These are phyloP conservation scores for Nemania serpens DNA, from an alignment of 2,329 filamentous ascomycete species.

Conservation along the genomic window DNA sequence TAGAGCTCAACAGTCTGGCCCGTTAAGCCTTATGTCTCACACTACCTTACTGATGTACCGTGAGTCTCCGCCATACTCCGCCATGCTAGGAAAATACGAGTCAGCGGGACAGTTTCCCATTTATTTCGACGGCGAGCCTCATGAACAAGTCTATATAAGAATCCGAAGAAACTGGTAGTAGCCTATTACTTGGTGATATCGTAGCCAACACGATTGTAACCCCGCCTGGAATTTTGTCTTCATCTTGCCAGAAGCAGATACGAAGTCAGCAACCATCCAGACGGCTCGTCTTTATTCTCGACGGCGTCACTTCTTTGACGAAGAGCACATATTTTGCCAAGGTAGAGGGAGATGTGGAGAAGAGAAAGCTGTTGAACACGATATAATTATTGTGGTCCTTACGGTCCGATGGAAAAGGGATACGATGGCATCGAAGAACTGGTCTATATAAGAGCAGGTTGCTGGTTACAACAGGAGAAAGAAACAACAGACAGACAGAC, in stretches of 20 bases:
- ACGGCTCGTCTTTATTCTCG: not conserved
- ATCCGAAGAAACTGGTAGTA: not conserved
- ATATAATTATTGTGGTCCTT: not conserved
- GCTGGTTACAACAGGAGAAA: too few species aligned
- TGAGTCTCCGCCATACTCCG: too few species aligned
- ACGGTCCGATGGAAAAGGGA: not conserved
- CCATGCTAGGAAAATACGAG: not conserved
- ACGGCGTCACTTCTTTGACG: not conserved
- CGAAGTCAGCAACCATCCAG: slow-evolving; percentile 13
- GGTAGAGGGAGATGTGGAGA: not conserved
- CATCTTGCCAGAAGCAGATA: slow-evolving; percentile 17
- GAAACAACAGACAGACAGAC: not conserved
- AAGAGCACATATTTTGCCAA: not conserved
- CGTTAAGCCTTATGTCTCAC: slow-evolving; percentile 4
- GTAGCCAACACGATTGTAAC: not conserved
- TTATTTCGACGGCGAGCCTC: not conserved
- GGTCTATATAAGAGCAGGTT: not conserved
- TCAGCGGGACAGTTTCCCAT: not conserved
- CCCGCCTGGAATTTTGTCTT: not conserved
- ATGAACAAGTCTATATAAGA: not conserved
- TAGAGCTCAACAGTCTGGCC: slow-evolving; percentile 1
- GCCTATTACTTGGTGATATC: not conserved
- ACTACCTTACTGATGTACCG: not conserved
- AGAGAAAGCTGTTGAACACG: not conserved
- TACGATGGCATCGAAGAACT: not conserved